A percentile compares a stretch with the other conserved stretches of the same genome.
Conservation (phyloP, 169 alveolate species). For the Hammondia hammondi region DNA sequence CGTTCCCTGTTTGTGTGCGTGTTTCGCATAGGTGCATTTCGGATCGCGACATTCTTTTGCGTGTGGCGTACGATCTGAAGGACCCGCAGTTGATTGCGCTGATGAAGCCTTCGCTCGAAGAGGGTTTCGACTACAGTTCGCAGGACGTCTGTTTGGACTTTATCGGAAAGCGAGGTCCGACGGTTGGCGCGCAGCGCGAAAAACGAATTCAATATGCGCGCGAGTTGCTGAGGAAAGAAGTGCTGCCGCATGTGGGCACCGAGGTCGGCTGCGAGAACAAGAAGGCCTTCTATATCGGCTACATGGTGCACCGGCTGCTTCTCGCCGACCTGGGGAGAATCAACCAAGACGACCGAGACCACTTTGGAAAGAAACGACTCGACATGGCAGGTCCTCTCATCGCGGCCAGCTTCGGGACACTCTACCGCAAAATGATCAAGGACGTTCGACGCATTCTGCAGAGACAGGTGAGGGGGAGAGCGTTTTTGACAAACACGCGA, state of each 20-base stretch:
- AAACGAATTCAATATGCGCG: slow-evolving; percentile 94
- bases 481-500: slow-evolving; percentile 54
- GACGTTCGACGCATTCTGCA: slow-evolving; percentile 92
- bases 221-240: slow-evolving; percentile 94
- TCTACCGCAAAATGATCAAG: slow-evolving; percentile 93
- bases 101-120: slow-evolving; percentile 94
- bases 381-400: slow-evolving; percentile 99
- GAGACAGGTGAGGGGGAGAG: slow-evolving; percentile 75
- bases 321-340: slow-evolving; percentile 96
- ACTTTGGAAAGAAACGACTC: slow-evolving; percentile 99
- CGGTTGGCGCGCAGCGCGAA: slow-evolving; percentile 91
- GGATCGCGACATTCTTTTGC: slow-evolving; percentile 89
- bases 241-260: slow-evolving; percentile 98
- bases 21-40: slow-evolving; percentile 88
- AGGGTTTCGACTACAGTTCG: slow-evolving; percentile 91
- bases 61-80: slow-evolving; percentile 93
- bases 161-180: slow-evolving; percentile 97
- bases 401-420: slow-evolving; percentile 96
- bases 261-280: slow-evolving; percentile 92
- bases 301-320: slow-evolving; percentile 96
- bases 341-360: slow-evolving; percentile 99
- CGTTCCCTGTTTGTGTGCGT: no score
- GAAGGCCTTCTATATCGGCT: slow-evolving; percentile 98
- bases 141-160: slow-evolving; percentile 93
- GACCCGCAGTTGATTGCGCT: slow-evolving; percentile 96